A percentile compares a stretch with the other conserved stretches of the same genome.
phyloP scores from a whole-genome alignment of 495 filamentous ascomycete genomes.

The Annulohypoxylon stygium region DNA sequence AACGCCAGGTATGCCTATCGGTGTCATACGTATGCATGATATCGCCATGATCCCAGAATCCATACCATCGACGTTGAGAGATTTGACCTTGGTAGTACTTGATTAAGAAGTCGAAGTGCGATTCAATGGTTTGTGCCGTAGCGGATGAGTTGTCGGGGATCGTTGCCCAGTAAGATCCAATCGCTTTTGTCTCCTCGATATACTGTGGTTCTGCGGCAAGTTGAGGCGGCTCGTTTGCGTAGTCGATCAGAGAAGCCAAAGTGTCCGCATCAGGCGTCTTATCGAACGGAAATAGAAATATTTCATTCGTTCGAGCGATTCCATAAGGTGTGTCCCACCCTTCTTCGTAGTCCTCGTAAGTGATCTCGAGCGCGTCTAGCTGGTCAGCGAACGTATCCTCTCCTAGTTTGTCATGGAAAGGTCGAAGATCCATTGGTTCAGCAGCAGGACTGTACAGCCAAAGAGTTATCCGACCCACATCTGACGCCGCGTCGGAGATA shows the following conservation, averaged over 20 bases:
- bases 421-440: slow-evolving; percentile 61
- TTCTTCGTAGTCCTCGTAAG: slow-evolving; percentile 66
- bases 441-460: slow-evolving; percentile 66
- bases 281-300: slow-evolving; percentile 59
- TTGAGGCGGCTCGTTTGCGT: slow-evolving; percentile 56
- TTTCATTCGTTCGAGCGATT: slow-evolving; percentile 61
- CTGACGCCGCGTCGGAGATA: slow-evolving; percentile 54
- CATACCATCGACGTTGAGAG: slow-evolving; percentile 62
- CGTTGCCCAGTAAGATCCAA: slow-evolving; percentile 60
- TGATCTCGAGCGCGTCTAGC: slow-evolving; percentile 65
- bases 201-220: slow-evolving; percentile 56
- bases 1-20: slow-evolving; percentile 65
- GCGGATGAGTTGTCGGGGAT: slow-evolving; percentile 32
- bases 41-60: slow-evolving; percentile 67
- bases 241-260: slow-evolving; percentile 49
- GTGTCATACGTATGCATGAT: slow-evolving; percentile 65
- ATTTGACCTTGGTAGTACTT: slow-evolving; percentile 62
- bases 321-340: slow-evolving; percentile 63
- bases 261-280: slow-evolving; percentile 55
- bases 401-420: slow-evolving; percentile 64
- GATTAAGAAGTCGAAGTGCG: slow-evolving; percentile 59
- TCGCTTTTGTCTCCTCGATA: slow-evolving; percentile 57
- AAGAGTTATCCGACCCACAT: slow-evolving; percentile 57
- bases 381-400: slow-evolving; percentile 62
- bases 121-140: slow-evolving; percentile 52